Base-by-base conservation (phyloP, 2,329 filamentous ascomycete species). In the Colletotrichum navitas region DNA sequence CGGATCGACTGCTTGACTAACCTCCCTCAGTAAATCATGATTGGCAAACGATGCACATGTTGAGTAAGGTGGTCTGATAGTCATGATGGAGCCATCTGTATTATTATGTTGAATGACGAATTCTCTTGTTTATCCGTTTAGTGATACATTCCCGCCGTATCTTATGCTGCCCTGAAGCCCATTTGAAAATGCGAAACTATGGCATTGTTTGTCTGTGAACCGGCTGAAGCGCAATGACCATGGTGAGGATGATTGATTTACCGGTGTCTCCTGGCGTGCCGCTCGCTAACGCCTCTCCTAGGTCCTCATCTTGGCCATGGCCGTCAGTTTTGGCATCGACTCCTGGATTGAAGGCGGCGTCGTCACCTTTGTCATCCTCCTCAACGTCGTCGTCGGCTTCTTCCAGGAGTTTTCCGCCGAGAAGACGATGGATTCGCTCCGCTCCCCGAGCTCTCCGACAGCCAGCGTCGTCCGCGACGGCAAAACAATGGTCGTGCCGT, bases 191-290 rank as follows among this genome's bases (percentile, higher is more conserved):
- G n/a, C n/a, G n/a, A n/a, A n/a, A n/a, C n/a, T n/a, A n/a, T n/a
- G n/a, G n/a, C n/a, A n/a, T n/a, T n/a, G n/a, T n/a, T n/a, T n/a
- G n/a, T n/a, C n/a, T n/a, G n/a, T n/a, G n/a, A n/a, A n/a, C n/a
- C n/a, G n/a, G n/a, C n/a, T n/a, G n/a, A n/a, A n/a, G n/a, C n/a
- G 89, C 89, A 14, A 91, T 91, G 90, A 91, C 87, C 74, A 79
- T 92, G 78, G 89, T 63, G 47, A 63, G 47, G 52, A 32, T 32
- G 16, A 1, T 11, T 36, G 24, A 18, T 14, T 36, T 16, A 10
- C 29, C 16, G 4, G 8, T 5, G 10, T 11, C 34, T 8, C 34
- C 34, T 36, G 7, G 34, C 7, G 6, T 7, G 1, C 0, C 29
- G 5, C n/a, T 34, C 34, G 11, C 60, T 63, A 12, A 63, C 60